Base-by-base conservation (phyloP, 2,329 filamentous ascomycete species). In the Phialophora tarda region DNA sequence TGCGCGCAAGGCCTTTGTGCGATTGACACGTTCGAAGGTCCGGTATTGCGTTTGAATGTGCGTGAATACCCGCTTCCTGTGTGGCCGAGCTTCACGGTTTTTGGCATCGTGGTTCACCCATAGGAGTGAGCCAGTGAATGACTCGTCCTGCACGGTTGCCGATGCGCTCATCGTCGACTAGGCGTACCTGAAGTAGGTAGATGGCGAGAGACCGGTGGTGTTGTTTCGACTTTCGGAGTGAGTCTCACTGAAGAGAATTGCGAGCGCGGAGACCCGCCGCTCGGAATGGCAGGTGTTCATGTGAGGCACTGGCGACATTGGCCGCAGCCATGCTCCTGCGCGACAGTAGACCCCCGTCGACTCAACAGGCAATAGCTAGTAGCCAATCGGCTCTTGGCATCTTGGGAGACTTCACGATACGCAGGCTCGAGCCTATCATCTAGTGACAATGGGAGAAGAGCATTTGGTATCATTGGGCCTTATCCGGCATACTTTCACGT, bases 21-120 rank as follows among this genome's bases (percentile, higher is more conserved):
- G 47, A 26, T 11, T 50, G 12, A 17, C 47, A 26, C 47, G 47
- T 21, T 50, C 47, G 47, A 50, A 50, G 3, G 21, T n/a, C 21
- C 28, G 58, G 47, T 61, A 61, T 6, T 47, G 34, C 32, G 58
- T 47, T 53, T 61, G 58, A 12, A 61, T 61, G 47, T 61, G 47
- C 10, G 58, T 51, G 58, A 61, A 61, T 12, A 61, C 58, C 47
- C 32, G 41, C 7, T 61, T 38, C 23, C 58, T 38, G 48, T 61
- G 47, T 17, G 58, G 58, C 28, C 7, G n/a, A 17, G 58, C 44
- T 28, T 61, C 32, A 34, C 26, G 58, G 17, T 26, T 61, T 41
- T 61, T 24, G 24, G 47, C 58, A 21, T 61, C 58, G 12, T 61
- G 58, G 28, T 61, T 21, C 26, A 61, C 47, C 58, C 58, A 61